Conservation (phyloP, 805 yeast genomes). For the Zygosaccharomyces gambellarensis region DNA sequence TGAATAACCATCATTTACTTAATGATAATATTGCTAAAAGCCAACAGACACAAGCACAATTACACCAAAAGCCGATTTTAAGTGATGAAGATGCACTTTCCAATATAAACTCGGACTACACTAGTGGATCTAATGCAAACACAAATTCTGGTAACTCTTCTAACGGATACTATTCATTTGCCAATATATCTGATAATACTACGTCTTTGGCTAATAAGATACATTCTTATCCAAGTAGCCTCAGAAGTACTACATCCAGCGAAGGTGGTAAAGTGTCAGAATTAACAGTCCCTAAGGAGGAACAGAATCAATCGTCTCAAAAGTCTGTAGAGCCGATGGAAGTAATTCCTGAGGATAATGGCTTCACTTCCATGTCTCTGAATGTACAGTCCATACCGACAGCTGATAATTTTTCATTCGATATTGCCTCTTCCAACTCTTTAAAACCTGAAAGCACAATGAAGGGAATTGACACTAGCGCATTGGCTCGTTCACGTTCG, state of each 20-base stretch:
- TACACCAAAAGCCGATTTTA: not conserved
- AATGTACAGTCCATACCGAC: slow-evolving; percentile 25
- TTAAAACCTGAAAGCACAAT: slow-evolving; percentile 3
- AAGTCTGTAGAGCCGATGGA: slow-evolving; percentile 14
- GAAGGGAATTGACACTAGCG: slow-evolving; percentile 9
- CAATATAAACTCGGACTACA: slow-evolving; percentile 32
- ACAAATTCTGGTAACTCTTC: slow-evolving; percentile 27
- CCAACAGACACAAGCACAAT: not conserved
- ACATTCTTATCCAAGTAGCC: not conserved
- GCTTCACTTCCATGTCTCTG: slow-evolving; percentile 15
- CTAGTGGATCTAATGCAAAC: slow-evolving; percentile 19
- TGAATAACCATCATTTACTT: slow-evolving; percentile 30
- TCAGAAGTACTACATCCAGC: not conserved
- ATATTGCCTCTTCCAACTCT: slow-evolving; percentile 20
- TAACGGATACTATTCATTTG: slow-evolving; percentile 35
- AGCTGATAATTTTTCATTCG: slow-evolving; percentile 30
- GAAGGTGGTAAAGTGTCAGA: slow-evolving; percentile 7
- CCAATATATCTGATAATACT: slow-evolving; percentile 37
- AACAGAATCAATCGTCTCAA: slow-evolving; percentile 6
- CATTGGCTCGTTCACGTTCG: slow-evolving; percentile 6
- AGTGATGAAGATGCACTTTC: slow-evolving; percentile 25
- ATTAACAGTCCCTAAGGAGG: slow-evolving; percentile 2
- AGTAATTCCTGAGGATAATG: slow-evolving; percentile 17
- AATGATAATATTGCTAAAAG: slow-evolving; percentile 17
- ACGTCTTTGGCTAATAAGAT: slow-evolving; percentile 20